phyloP scores from a whole-genome alignment of 257 asterid genomes.

The Phtheirospermum japonicum region DNA sequence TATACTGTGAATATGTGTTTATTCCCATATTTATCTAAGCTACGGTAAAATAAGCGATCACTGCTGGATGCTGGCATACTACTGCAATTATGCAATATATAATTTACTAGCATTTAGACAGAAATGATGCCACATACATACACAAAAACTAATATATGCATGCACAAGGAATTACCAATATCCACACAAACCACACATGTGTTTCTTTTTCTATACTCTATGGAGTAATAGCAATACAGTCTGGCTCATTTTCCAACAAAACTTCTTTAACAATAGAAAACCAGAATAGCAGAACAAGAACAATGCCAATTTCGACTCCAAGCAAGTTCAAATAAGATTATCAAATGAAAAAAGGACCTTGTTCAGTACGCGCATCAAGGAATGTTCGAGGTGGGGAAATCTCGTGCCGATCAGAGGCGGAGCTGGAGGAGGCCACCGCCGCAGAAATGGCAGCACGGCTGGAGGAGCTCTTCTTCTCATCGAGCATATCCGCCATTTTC shows the following conservation, averaged over 20 bases:
- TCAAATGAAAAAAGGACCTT: conserved; percentile 36
- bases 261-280: neutral
- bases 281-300: neutral
- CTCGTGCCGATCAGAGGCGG: conserved; percentile 33
- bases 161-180: neutral
- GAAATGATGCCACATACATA: neutral
- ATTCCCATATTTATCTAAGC: neutral
- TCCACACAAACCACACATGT: neutral
- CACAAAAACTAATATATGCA: neutral
- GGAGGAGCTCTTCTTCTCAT: conserved; percentile 35
- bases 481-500: conserved; percentile 39
- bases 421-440: conserved; percentile 31
- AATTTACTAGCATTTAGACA: neutral
- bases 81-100: neutral
- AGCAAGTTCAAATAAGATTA: neutral
- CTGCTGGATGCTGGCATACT: neutral
- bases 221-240: neutral
- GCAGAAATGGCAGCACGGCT: conserved; percentile 27
- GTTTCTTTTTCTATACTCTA: neutral
- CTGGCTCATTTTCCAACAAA: too few relatives aligned
- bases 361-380: conserved; percentile 49
- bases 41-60: neutral
- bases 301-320: neutral
- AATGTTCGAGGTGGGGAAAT: conserved; percentile 42
- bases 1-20: neutral